These are phyloP conservation scores for Hypomontagnella monticulosa DNA, from an alignment of 495 filamentous ascomycete genomes.

Conservation along the genomic window DNA sequence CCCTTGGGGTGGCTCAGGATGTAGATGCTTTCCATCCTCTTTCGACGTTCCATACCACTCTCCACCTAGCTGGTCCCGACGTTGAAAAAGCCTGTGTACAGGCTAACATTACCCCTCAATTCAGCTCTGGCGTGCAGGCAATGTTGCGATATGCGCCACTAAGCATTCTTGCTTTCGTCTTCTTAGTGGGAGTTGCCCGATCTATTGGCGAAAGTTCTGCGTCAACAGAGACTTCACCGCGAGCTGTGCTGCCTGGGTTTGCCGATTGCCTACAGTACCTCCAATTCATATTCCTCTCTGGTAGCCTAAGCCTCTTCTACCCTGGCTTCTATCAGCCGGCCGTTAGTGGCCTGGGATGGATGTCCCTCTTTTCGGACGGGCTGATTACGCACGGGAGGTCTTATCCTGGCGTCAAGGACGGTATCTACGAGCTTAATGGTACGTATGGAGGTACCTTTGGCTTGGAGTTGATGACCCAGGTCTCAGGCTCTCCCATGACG, in stretches of 20 bases:
- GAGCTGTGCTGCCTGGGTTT: slow-evolving; percentile 18
- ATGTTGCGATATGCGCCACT: slow-evolving; percentile 12
- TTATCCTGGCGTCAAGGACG: slow-evolving; percentile 16
- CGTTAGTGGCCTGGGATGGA: slow-evolving; percentile 46
- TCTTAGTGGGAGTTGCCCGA: slow-evolving; percentile 4
- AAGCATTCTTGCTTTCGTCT: slow-evolving; percentile 19
- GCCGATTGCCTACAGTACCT: slow-evolving; percentile 75
- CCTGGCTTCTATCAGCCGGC: slow-evolving; percentile 81
- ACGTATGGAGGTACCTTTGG: slow-evolving; percentile 32
- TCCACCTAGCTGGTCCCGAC: slow-evolving; percentile 1
- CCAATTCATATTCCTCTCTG: slow-evolving; percentile 78
- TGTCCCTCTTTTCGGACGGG: slow-evolving; percentile 24
- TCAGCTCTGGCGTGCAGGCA: background rate
- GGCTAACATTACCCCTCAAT: slow-evolving; percentile 17
- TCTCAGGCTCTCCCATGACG: slow-evolving; percentile 21
- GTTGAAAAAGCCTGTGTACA: slow-evolving; percentile 3
- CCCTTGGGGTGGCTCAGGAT: background rate
- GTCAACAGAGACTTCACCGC: background rate
- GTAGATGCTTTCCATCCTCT: background rate
- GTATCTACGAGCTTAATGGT: slow-evolving; percentile 34
- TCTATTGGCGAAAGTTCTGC: background rate
- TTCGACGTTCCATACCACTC: slow-evolving; percentile 6
- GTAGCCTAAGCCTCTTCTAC: slow-evolving; percentile 74
- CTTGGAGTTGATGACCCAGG: slow-evolving; percentile 34
- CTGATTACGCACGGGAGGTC: slow-evolving; percentile 22